These are phyloP conservation scores for Didymella segeticola DNA, from an alignment of 2,329 filamentous ascomycete species.

Conservation along the genomic window DNA sequence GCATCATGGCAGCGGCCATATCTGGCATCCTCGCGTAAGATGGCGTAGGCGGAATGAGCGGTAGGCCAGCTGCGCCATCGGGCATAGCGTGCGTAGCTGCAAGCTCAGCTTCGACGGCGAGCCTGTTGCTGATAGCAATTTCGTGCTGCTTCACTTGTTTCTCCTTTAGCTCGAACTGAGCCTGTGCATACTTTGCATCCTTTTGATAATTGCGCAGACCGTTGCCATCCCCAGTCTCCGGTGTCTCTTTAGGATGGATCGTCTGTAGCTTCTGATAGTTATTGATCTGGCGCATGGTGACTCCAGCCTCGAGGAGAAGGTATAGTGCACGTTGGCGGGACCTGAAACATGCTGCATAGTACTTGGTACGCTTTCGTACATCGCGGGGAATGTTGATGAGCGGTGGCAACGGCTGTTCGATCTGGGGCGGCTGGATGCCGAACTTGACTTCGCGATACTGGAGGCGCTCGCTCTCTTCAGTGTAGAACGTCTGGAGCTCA, in stretches of 20 bases:
- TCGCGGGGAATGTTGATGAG: constrained; percentile 44
- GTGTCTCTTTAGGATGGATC: constrained; percentile 31
- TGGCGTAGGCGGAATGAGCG: constrained; percentile 36
- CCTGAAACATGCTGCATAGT: constrained; percentile 42
- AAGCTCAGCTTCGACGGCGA: constrained; percentile 34
- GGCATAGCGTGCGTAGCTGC: constrained; percentile 17
- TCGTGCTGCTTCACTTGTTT: constrained; percentile 35
- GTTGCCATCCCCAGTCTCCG: constrained; percentile 17
- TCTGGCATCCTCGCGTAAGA: constrained; percentile 9
- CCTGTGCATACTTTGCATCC: constrained; percentile 31
- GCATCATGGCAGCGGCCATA: constrained; percentile 16
- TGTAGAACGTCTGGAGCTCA: constrained; percentile 25
- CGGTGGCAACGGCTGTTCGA: constrained; percentile 31
- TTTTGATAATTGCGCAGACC: constrained; percentile 38
- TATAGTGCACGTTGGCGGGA: constrained; percentile 40
- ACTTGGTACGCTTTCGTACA: constrained; percentile 25
- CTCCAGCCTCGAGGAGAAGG: constrained; percentile 40
- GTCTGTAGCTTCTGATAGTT: constrained; percentile 37
- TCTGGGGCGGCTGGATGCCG: constrained; percentile 37
- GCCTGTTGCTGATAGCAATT: constrained; percentile 33
- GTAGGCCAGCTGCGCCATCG: constrained; percentile 23
- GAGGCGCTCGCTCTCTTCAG: constrained; percentile 39
- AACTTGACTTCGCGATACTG: constrained; percentile 43
- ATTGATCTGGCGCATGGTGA: constrained; percentile 35
- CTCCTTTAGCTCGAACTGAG: constrained; percentile 21